A percentile compares a stretch with the other conserved stretches of the same genome.
phyloP scores from a whole-genome alignment of 805 yeast genomes.

The Yamadazyma kitorensis region DNA sequence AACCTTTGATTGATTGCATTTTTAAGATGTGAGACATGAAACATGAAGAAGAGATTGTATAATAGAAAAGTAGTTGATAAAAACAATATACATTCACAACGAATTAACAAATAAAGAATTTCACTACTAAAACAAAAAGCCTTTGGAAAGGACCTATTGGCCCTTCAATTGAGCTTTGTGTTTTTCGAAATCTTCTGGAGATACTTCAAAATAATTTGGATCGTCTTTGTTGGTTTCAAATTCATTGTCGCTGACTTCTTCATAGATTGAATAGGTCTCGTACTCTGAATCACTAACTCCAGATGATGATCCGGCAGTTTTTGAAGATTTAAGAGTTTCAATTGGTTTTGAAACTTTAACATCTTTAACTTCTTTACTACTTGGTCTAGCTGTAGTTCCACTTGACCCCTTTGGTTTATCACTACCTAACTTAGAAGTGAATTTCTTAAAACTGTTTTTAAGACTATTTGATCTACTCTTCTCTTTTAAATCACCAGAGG shows the following conservation, averaged over 20 bases:
- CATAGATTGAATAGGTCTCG: slow-evolving; percentile 33
- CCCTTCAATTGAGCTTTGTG: slow-evolving; percentile 16
- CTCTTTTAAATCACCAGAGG: not conserved
- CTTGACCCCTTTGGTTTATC: not conserved
- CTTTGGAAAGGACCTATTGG: too few species aligned
- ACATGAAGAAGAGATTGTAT: slow-evolving; percentile 1
- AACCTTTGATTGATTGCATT: slow-evolving; percentile 53
- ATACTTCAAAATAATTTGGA: slow-evolving; percentile 47
- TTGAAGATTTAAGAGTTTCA: not conserved
- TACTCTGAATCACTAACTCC: slow-evolving; percentile 15
- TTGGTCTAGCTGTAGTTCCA: not conserved
- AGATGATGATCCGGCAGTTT: not conserved
- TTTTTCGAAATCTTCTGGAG: slow-evolving; percentile 22
- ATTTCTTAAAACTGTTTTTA: slow-evolving; percentile 11
- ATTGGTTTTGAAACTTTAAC: slow-evolving; percentile 3
- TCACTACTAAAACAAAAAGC: too few species aligned
- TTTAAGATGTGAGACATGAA: slow-evolving; percentile 2
- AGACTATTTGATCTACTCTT: slow-evolving; percentile 12
- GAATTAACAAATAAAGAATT: slow-evolving; percentile 2
- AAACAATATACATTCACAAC: slow-evolving; percentile 2
- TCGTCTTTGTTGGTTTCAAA: slow-evolving; percentile 43
- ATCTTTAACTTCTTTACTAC: slow-evolving; percentile 3
- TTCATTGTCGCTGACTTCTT: slow-evolving; percentile 49
- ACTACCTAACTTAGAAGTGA: slow-evolving; percentile 4
- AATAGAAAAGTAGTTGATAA: too few species aligned